Conservation (phyloP, 768 basidiomycete genomes). For the Phaffia australis region DNA sequence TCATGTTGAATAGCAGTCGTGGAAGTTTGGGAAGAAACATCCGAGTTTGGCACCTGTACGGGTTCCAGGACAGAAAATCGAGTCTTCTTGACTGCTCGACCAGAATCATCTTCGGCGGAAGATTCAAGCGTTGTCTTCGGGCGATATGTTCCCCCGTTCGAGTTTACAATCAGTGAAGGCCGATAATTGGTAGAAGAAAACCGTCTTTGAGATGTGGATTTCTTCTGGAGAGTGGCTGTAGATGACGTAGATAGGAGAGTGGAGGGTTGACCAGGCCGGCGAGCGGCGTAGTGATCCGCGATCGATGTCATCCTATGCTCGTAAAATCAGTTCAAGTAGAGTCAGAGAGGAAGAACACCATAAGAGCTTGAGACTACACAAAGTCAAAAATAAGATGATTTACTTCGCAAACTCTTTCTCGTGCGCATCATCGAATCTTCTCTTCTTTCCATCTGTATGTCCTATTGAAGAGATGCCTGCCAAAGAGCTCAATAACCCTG, state of each 20-base stretch:
- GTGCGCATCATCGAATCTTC: slow-evolving; percentile 22
- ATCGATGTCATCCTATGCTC: slow-evolving; percentile 22
- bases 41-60: no score
- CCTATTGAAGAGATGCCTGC: background rate
- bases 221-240: background rate
- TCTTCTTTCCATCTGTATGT: slow-evolving; percentile 11
- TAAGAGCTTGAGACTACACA: background rate
- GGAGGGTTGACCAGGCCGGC: background rate
- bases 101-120: no score
- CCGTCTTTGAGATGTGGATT: background rate
- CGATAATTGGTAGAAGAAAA: no score
- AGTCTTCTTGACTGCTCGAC: no score
- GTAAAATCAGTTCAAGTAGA: background rate
- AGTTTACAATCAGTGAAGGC: no score
- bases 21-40: no score
- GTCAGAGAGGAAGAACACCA: no score
- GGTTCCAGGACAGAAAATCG: no score
- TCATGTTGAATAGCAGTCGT: no score
- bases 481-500: slow-evolving; percentile 3
- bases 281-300: slow-evolving; percentile 15
- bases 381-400: background rate
- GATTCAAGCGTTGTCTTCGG: no score
- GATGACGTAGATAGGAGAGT: background rate
- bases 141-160: no score
- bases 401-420: slow-evolving; percentile 26